Percentiles rank a stretch among this genome's conserved stretches.
These are phyloP conservation scores for Ceratonia siliqua DNA, from an alignment of 306 rosid genomes.

Conservation along the genomic window DNA sequence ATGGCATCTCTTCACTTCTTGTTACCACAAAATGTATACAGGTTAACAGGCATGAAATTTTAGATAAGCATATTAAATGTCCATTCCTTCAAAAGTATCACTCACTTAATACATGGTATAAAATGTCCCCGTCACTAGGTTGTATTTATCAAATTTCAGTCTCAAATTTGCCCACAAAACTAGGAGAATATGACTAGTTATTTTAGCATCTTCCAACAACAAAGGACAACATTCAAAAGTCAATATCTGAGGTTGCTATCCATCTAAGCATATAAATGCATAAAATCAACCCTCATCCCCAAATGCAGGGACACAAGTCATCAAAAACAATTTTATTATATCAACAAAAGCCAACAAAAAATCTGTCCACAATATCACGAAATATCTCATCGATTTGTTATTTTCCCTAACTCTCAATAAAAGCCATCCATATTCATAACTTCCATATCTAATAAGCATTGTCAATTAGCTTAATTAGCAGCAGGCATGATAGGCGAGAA, in stretches of 20 bases:
- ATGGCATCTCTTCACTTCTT: constrained; percentile 27
- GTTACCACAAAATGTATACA: background rate
- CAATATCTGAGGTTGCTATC: background rate
- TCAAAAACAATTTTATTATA: background rate
- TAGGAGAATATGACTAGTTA: background rate
- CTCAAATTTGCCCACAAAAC: background rate
- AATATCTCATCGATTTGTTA: background rate
- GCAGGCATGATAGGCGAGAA: background rate
- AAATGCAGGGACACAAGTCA: background rate
- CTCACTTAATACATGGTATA: too few species aligned
- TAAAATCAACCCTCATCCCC: background rate
- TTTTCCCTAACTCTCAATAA: background rate
- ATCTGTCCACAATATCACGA: background rate
- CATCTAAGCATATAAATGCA: background rate
- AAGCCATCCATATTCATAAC: background rate
- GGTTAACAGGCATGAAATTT: constrained; percentile 1
- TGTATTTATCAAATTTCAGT: background rate
- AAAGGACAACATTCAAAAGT: constrained; percentile 11
- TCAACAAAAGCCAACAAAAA: background rate
- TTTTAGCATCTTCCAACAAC: constrained; percentile 12
- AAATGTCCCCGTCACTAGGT: background rate
- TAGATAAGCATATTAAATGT: background rate
- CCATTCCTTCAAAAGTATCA: background rate
- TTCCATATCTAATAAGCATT: background rate
- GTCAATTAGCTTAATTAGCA: background rate